Base-by-base conservation (phyloP, 2,329 filamentous ascomycete species). In the Tolypocladium endophyticum region DNA sequence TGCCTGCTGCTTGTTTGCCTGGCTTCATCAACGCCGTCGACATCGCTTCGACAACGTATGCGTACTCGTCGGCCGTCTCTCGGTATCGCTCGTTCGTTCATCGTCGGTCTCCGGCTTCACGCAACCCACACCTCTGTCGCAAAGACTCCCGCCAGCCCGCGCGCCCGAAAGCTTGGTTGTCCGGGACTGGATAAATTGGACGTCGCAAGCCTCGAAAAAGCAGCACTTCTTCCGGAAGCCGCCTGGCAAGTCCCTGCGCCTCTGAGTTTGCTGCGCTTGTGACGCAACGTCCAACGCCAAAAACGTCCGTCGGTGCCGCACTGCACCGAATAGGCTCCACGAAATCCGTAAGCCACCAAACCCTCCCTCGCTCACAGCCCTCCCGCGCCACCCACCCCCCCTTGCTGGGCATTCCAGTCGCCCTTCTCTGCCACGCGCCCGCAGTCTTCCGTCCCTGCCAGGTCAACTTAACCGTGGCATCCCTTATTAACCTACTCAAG, bases 341-440 rank as follows among this genome's bases (percentile, higher is more conserved):
- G 61, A 59, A 60, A 60, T 55, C 61, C 61, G 53, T 57, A 63
- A 64, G 65, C 65, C 64, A 64, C 63, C 58, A 61, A 69, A 69
- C 62, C 64, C 62, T 50, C 57, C 25, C 28, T 57, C 45, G 56
- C 43, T 50, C 28, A 38, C 53, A 39, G 33, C 18, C 41, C 41
- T 47, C 18, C 56, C 33, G 43, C 56, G 56, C 56, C 30, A 54
- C 58, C 50, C 59, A 43, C 43, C 43, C 43, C 43, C 41, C 33
- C 52, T 55, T 20, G 39, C 47, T 38, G 38, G 38, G 56, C 67
- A 69, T 69, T 68, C 67, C 67, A 68, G 63, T 64, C 62, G 14
- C 56, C 55, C 61, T 43, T 54, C 14, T 18, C 47, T 30, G 28
- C 28, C 18, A 18, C 28, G 18, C 47, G 25, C 47, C 35, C 35